Evolutionary conservation across 2,329 filamentous ascomycete species (phyloP).

Genomic region (Mycogone perniciosa): DNA sequence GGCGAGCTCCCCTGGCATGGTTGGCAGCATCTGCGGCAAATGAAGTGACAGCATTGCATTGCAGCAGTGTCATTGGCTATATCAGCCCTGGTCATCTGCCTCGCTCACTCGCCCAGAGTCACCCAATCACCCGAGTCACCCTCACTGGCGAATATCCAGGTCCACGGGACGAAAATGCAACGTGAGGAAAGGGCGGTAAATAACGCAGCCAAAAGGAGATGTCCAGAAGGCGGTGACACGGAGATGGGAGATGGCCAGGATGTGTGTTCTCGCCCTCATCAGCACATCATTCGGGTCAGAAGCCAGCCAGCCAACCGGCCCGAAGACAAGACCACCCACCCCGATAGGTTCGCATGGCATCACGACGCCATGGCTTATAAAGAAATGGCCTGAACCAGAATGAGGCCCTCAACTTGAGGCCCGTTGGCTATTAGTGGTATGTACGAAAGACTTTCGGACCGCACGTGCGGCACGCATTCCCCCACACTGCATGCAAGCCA

Average conservation of each 20-base stretch:
- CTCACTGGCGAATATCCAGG: too few species aligned
- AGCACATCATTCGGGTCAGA: not conserved
- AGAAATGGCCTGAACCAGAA: not conserved
- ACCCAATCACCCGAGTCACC: too few species aligned
- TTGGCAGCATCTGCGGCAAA: constrained; percentile 2
- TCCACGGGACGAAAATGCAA: not conserved
- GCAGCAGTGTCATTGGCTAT: constrained; percentile 1
- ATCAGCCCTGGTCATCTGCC: not conserved
- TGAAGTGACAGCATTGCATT: not conserved
- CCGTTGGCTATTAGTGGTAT: too few species aligned
- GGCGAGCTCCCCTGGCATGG: too few species aligned
- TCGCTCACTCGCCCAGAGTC: too few species aligned
- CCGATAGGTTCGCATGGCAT: too few species aligned
- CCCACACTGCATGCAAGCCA: not conserved
- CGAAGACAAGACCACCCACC: not conserved
- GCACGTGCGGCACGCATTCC: not conserved
- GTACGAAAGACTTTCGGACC: not conserved
- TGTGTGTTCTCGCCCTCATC: too few species aligned
- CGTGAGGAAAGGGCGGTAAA: not conserved
- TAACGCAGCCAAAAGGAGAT: not conserved
- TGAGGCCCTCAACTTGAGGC: not conserved
- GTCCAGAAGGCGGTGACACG: not conserved
- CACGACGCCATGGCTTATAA: too few species aligned
- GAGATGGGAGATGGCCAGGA: not conserved
- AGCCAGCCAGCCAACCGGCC: not conserved